Evolutionary conservation across 768 basidiomycete genomes (phyloP), one percentile per base, ranked within the genome.

Genomic region (Sarcodon sp.): DNA sequence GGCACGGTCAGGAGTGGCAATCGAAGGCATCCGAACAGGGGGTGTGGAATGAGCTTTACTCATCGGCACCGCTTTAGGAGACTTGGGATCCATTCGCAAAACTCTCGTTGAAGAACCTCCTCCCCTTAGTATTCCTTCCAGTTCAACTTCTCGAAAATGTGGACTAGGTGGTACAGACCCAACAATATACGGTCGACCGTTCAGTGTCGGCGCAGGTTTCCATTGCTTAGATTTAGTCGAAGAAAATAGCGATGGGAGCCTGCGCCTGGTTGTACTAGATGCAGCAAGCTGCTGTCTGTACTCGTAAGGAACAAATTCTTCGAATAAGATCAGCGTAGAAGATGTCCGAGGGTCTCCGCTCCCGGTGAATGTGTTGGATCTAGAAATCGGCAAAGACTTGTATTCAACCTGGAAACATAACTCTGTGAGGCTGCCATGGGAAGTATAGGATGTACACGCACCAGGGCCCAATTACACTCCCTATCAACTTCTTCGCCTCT

Each of bases 401-500:
- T 83, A 96, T 59, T 94, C 89, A 46, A 94, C 78, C 85, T 94
- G 54, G 8, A 46, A 18, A 32, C 9, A 11, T 27, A 34, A 34
- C 18, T 7, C 27, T 16, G 36, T 39, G 46, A 44, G 39, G 7
- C 33, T 33, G 39, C 33, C 3, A 53, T 12, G 35, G 12, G 9
- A 38, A 5, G 38, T 15, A 37, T 32, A 27, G 16, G 12, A 31
- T 16, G 38, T 4, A 53, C 35, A 69, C 80, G 66, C 58, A 93
- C 92, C 69, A 97, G 55, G 15, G 84, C 88, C 91, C 91, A 97
- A 58, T 89, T 91, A 55, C 88, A 87, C 53, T 93, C 88, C 53
- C 85, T 70, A 60, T 90, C 88, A 2, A 80, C 61, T 50, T 81
- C 77, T 54, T 92, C 90, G 3, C 69, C 71, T 39, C 80, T 64